Base-by-base conservation (phyloP, 2,329 filamentous ascomycete species). In the Passalora sequoiae region DNA sequence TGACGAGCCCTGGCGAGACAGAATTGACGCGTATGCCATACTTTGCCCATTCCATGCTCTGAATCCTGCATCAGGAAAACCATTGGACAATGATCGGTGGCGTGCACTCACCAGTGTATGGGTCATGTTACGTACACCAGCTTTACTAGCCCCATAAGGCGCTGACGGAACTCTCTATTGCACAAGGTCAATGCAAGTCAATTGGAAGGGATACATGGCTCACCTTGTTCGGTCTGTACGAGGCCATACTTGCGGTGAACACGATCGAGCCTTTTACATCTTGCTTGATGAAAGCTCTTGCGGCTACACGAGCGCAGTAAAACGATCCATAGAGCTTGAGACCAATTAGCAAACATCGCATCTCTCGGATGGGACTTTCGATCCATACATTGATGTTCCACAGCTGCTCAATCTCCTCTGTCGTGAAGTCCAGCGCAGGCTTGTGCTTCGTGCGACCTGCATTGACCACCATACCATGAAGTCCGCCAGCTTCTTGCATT, bases 361-460 rank as follows among this genome's bases (percentile, higher is more conserved):
- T 27, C 24, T 27, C 24, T 7, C 6, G 12, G 24, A 27, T 27
- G 29, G 16, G 29, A 32, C 7, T 7, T 32, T 6, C 29, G 24
- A 12, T 12, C 24, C 24, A 7, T 27, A 27, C 24, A 27, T 73
- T 72, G 0, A 72, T 63, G 25, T 61, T 62, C 50, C 68, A 73
- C 3, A 73, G 49, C 8, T 62, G 58, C 44, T 71, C 64, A 27
- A 74, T 68, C 43, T 74, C 69, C 41, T 71, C 70, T 0, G 63
- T 66, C 1, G 68, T 73, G 37, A 73, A 76, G 17, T 76, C 71
- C 4, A 75, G 57, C 0, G 72, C 73, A 2, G 72, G 57, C 54
- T 75, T 74, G 50, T 76, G 73, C 51, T 75, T 73, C 9, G 72
- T 76, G 10, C 68, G 60, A 10, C 73, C 72, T 0, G 73, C 73